phyloP scores from a whole-genome alignment of 768 basidiomycete species.

The Lactifluus hygrophoroides region DNA sequence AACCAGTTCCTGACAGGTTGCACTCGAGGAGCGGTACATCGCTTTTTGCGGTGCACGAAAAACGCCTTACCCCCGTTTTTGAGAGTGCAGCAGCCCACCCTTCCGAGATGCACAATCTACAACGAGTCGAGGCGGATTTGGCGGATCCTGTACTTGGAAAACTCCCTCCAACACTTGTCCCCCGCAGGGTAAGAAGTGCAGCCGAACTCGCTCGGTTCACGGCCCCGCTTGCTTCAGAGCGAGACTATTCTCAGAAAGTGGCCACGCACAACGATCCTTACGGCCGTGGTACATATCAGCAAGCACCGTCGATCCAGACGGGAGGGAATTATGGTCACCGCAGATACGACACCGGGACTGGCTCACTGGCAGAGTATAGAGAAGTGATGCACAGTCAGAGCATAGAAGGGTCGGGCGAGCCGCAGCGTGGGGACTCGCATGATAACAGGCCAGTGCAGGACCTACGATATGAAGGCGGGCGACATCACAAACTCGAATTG shows the following conservation, averaged over 20 bases:
- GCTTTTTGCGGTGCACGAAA: background rate
- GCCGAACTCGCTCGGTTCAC: background rate
- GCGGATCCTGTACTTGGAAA: background rate
- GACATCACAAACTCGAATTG: background rate
- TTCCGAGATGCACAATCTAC: background rate
- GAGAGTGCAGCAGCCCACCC: background rate
- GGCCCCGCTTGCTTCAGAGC: background rate
- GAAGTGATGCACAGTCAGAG: background rate
- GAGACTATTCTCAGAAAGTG: background rate
- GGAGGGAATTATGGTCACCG: background rate
- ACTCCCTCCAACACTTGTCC: background rate
- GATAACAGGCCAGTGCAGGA: background rate
- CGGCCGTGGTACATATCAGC: background rate
- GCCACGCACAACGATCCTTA: background rate
- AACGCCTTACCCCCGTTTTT: background rate
- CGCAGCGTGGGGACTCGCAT: background rate
- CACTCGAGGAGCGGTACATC: background rate
- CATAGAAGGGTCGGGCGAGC: background rate
- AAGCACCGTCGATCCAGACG: background rate
- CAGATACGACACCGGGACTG: background rate
- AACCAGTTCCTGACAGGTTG: background rate
- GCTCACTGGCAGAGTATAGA: background rate
- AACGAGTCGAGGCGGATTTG: background rate
- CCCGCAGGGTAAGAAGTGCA: constrained; percentile 13
- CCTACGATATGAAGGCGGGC: background rate